A percentile compares a stretch with the other conserved stretches of the same genome.
Evolutionary conservation across 192 early-diverging fungal species (phyloP).

Genomic region (Entomortierella parvispora): DNA sequence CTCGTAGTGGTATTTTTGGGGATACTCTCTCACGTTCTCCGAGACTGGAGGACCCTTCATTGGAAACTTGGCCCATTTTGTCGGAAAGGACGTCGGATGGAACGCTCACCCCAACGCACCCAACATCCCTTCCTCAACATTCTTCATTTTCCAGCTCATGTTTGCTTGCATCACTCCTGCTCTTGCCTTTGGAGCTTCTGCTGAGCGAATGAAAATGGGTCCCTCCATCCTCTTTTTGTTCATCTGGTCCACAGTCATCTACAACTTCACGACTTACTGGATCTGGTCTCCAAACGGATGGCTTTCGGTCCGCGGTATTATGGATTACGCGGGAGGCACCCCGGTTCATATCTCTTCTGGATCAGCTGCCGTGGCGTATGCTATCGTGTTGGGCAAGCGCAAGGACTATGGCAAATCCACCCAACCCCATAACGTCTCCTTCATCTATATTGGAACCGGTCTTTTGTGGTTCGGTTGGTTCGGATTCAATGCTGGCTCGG

Average conservation of each 20-base stretch:
- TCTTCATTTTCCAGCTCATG: constrained; percentile 83
- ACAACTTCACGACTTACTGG: constrained; percentile 82
- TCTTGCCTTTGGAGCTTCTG: constrained; percentile 74
- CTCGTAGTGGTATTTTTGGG: constrained; percentile 77
- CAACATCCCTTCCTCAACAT: constrained; percentile 70
- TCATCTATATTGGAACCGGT: constrained; percentile 84
- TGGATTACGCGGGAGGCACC: constrained; percentile 94
- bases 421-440: constrained; percentile 83
- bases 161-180: constrained; percentile 81
- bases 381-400: constrained; percentile 84
- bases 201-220: constrained; percentile 76
- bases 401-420: constrained; percentile 73
- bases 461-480: constrained; percentile 95
- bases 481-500: constrained; percentile 89
- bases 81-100: constrained; percentile 66
- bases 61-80: constrained; percentile 70
- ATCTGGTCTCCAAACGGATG: constrained; percentile 86
- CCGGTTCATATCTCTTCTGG: constrained; percentile 88
- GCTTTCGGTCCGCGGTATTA: constrained; percentile 75
- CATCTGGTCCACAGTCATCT: constrained; percentile 76
- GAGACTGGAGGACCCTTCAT: constrained; percentile 77
- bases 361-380: constrained; percentile 82
- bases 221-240: constrained; percentile 73
- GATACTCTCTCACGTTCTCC: constrained; percentile 77
- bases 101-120: constrained; percentile 65